phyloP scores from a whole-genome alignment of 257 asterid species.

The Cruciata laevipes region DNA sequence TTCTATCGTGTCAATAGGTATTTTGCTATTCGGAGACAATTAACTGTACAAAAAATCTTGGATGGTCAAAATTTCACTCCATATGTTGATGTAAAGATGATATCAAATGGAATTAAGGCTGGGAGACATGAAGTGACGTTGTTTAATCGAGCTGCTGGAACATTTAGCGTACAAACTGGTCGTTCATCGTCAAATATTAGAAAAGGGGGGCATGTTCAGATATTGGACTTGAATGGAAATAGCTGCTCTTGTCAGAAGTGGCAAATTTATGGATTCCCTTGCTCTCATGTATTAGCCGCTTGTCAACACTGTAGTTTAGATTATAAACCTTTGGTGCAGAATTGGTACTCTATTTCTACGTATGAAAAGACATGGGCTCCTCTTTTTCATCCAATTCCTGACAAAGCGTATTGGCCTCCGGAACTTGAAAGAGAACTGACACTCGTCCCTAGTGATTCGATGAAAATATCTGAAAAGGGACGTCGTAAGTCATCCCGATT shows the following conservation, averaged over 20 bases:
- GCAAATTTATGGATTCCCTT: not conserved
- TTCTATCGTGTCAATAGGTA: conserved; percentile 1
- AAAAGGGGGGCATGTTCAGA: not conserved
- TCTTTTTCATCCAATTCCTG: too few species aligned
- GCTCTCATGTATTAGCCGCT: conserved; percentile 6
- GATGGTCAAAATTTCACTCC: not conserved
- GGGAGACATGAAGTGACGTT: not conserved
- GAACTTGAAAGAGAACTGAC: not conserved
- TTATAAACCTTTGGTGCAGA: not conserved
- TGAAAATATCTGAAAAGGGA: not conserved
- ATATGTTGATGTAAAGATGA: not conserved
- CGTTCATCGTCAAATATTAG: not conserved
- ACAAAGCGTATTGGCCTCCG: not conserved
- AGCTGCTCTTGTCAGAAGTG: not conserved
- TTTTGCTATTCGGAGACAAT: not conserved
- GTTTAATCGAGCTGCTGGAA: not conserved
- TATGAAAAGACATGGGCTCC: not conserved
- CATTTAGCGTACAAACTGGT: not conserved
- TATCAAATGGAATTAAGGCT: not conserved
- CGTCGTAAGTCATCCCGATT: not conserved
- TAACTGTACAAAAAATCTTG: not conserved
- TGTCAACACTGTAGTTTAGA: not conserved
- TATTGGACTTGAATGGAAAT: not conserved
- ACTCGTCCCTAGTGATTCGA: not conserved
- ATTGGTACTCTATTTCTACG: not conserved